phyloP scores from a whole-genome alignment of 805 yeast genomes.

The Ogataea thermomethanolica region DNA sequence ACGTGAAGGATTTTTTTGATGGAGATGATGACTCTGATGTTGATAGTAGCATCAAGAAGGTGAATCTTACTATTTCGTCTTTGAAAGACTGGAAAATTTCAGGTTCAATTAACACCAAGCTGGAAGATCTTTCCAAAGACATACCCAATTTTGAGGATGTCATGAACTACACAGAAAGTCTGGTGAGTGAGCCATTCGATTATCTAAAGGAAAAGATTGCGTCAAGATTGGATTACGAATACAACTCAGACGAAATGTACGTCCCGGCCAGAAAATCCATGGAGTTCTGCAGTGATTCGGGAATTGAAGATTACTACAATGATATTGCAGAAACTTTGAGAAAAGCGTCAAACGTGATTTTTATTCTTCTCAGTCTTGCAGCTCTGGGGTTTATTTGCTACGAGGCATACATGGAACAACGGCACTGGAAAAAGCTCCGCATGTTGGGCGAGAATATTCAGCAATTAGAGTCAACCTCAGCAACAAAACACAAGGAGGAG shows the following conservation, averaged over 20 bases:
- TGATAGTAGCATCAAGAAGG: constrained; percentile 37
- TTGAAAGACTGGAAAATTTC: constrained; percentile 65
- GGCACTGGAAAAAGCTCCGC: constrained; percentile 46
- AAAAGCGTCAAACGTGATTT: constrained; percentile 36
- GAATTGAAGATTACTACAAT: constrained; percentile 39
- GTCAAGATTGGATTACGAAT: constrained; percentile 17
- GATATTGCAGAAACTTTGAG: constrained; percentile 33
- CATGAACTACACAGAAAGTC: constrained; percentile 50
- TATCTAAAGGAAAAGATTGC: constrained; percentile 39
- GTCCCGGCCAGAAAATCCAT: constrained; percentile 38
- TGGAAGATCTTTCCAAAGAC: constrained; percentile 47
- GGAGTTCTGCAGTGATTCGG: constrained; percentile 40
- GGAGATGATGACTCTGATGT: constrained; percentile 39
- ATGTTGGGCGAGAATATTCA: constrained; percentile 14
- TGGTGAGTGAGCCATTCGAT: constrained; percentile 61
- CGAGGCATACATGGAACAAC: constrained; percentile 42
- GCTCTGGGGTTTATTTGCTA: constrained; percentile 43
- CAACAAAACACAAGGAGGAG: constrained; percentile 7
- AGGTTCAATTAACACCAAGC: constrained; percentile 51
- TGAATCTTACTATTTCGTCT: constrained; percentile 55
- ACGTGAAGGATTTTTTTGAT: constrained; percentile 54
- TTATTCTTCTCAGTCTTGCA: constrained; percentile 36
- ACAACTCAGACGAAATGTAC: constrained; percentile 28
- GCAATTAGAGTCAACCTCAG: constrained; percentile 2
- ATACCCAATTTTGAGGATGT: constrained; percentile 68